Evolutionary conservation across 192 early-diverging fungal species (phyloP).

Genomic region (Gamsiella multidivaricata): DNA sequence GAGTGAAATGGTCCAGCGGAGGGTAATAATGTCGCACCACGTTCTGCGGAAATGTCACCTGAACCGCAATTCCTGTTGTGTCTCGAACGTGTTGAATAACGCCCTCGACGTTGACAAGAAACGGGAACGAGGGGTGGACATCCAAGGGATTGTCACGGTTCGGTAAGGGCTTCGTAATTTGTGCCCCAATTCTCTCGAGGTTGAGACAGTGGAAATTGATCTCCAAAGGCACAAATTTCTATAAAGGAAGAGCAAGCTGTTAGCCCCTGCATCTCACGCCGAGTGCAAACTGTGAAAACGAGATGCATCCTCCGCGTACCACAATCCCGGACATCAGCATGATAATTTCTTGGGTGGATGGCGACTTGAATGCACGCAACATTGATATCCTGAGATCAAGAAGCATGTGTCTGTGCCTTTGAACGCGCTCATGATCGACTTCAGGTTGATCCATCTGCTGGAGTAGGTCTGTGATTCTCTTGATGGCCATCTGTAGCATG

Average conservation of each 20-base stretch:
- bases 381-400: constrained; percentile 51
- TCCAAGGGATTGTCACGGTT: constrained; percentile 41
- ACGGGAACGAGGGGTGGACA: constrained; percentile 45
- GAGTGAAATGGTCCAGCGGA: constrained; percentile 47
- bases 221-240: constrained; percentile 43
- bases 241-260: background rate
- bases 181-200: constrained; percentile 29
- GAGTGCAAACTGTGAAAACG: background rate
- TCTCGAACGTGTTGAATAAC: constrained; percentile 24
- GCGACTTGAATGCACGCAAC: constrained; percentile 39
- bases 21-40: constrained; percentile 40
- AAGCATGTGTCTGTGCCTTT: constrained; percentile 19
- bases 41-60: constrained; percentile 36
- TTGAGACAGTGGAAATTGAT: constrained; percentile 15
- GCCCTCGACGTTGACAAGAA: constrained; percentile 45
- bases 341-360: constrained; percentile 41
- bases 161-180: constrained; percentile 12
- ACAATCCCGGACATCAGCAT: constrained; percentile 31
- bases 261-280: background rate
- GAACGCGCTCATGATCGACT: constrained; percentile 22
- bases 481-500: constrained; percentile 55
- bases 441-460: constrained; percentile 39
- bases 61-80: constrained; percentile 31
- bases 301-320: constrained; percentile 8
- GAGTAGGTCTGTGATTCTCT: constrained; percentile 50